Evolutionary conservation across 164 flowering plant genomes (phyloP), one percentile per base, ranked within the genome.

Genomic region (Amborella trichopoda): DNA sequence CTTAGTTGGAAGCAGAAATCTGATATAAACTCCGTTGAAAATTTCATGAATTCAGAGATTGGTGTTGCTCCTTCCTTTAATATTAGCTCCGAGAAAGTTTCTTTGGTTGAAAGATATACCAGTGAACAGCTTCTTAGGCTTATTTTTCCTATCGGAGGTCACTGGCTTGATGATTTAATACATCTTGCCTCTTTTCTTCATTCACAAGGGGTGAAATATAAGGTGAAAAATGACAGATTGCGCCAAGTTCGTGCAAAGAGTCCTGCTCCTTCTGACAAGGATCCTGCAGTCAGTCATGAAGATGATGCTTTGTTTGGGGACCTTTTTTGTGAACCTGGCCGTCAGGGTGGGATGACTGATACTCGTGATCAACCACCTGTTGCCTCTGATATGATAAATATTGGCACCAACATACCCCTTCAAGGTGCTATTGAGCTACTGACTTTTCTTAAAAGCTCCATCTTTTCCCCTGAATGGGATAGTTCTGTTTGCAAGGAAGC

Each of bases 271-370:
- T 62, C 81, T 41, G 96, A 86, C 55, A 25, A 50, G 12, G 98
- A 91, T 40, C 75, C 30, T 63, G 62, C 67, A 21, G 65, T 60
- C 45, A 68, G 75, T 56, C 93, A 81, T 67, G 98, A 91, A 46
- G 98, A 91, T 61, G 98, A 91, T 54, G 98, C 98, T 21, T 85
- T 91, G 26, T 91, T 91, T 59, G 98, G 98, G 13, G 78, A 91
- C 50, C 94, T 91, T 58, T 91, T 91, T 62, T 81, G 83, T 53
- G 98, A 91, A 64, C 74, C 87, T 59, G 69, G 81, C 23, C 94
- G 96, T 17, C 64, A 80, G n/a, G 66, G 67, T 26, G 84, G 77
- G 18, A 76, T 86, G 58, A 50, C 62, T 4, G 98, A 91, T 65
- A 82, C 71, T 58, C 67, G 38, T 58, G 96, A 83, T 53, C 82